A percentile compares a stretch with the other conserved stretches of the same genome.
These are phyloP conservation scores for Cucurbita moschata DNA, from an alignment of 306 rosid species.

Conservation along the genomic window DNA sequence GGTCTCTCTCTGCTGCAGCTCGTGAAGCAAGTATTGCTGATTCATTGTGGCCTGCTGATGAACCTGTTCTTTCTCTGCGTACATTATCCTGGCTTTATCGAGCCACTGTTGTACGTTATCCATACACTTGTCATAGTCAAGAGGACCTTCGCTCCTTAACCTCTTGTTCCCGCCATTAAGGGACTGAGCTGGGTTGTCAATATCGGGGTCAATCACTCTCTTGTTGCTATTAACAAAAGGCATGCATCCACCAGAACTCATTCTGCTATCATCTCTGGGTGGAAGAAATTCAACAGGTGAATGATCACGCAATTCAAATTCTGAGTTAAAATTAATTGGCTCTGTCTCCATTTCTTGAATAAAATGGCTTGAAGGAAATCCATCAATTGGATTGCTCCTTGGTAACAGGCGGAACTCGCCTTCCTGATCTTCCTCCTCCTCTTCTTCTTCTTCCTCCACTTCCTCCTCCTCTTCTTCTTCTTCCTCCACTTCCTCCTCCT, in stretches of 20 bases:
- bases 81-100: constrained; percentile 54
- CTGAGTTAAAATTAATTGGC: constrained; percentile 37
- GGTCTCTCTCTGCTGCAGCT: constrained; percentile 52
- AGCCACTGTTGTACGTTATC: constrained; percentile 48
- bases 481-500: constrained; percentile 12
- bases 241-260: constrained; percentile 35
- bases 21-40: constrained; percentile 42
- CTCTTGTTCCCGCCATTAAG: constrained; percentile 49
- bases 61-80: constrained; percentile 45
- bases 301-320: constrained; percentile 51
- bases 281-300: constrained; percentile 43
- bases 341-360: constrained; percentile 40
- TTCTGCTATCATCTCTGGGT: constrained; percentile 47
- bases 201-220: constrained; percentile 44
- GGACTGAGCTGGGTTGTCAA: constrained; percentile 34
- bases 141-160: constrained; percentile 38
- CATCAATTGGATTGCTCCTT: constrained; percentile 41
- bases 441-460: constrained; percentile 20
- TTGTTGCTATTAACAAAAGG: constrained; percentile 60
- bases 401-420: constrained; percentile 42
- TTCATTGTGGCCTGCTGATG: constrained; percentile 28
- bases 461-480: constrained; percentile 10
- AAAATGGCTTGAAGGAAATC: constrained; percentile 45
- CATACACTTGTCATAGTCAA: constrained; percentile 42
- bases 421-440: constrained; percentile 36